Evolutionary conservation across 2,329 filamentous ascomycete genomes (phyloP), one percentile per base, ranked within the genome.

Genomic region (Fusarium sp.): DNA sequence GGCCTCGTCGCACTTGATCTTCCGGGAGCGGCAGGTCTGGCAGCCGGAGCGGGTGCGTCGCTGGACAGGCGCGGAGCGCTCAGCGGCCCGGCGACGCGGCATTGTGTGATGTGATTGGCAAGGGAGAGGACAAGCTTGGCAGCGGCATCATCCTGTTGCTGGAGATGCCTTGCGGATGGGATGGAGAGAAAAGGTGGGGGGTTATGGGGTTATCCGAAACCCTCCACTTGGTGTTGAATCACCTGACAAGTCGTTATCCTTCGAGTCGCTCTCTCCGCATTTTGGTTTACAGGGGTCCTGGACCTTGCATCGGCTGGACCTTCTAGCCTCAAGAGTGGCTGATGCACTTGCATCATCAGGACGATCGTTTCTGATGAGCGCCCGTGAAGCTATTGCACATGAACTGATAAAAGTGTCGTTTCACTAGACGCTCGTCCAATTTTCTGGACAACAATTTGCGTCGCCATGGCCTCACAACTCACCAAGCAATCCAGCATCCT

Each of bases 1-100:
- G 28, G 64, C 54, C 58, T 75, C 73, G 18, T 75, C 73, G 28
- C 73, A 74, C 51, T 73, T 74, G 44, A 75, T 48, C 43, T 74
- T 75, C 34, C 73, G 62, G 16, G 62, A 40, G n/a, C 72, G 69
- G 27, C 72, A 74, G 7, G 73, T 74, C 30, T 71, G 70, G 13
- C 72, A 74, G 40, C 72, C 72, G 13, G 72, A 71, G 13, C 68
- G 69, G 23, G 68, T 66, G 16, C 70, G 69, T 31, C 62, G 53
- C 34, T 68, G 66, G 9, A 70, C 54, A 13, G 69, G 69, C 9
- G 54, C 64, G 18, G 66, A 27, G 28, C 57, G 55, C 10, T 63
- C 54, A 13, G 69, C 46, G n/a, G 62, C 51, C n/a, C 66, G 60
- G 34, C 66, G 66, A 47, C 70, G 67, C n/a, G 70, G 70, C 70